phyloP scores from a whole-genome alignment of 1,284 basidiomycete species.

The Lignosus rhinocerotis region DNA sequence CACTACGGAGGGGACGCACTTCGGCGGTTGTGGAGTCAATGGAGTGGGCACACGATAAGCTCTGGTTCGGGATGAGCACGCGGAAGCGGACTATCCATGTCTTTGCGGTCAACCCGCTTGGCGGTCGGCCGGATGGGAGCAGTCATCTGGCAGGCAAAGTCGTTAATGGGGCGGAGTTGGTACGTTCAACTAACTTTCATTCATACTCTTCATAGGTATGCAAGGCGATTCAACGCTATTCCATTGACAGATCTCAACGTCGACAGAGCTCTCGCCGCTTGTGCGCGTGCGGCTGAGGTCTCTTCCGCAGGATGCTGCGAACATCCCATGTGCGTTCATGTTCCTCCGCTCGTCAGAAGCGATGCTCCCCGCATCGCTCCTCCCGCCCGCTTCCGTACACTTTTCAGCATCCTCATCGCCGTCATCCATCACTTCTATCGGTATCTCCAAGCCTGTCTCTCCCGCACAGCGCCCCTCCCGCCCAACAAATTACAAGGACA shows the following conservation, averaged over 20 bases:
- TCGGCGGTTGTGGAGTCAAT: conserved; percentile 60
- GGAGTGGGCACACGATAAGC: conserved; percentile 61
- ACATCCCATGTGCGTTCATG: conserved; percentile 52
- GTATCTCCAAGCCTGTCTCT: conserved; percentile 37
- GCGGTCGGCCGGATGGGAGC: conserved; percentile 63
- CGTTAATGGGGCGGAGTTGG: conserved; percentile 52
- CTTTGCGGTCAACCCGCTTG: conserved; percentile 76
- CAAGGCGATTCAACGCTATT: not conserved
- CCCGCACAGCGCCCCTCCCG: conserved; percentile 35
- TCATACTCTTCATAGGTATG: not conserved
- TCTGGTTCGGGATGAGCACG: conserved; percentile 74
- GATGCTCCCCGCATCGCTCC: conserved; percentile 41
- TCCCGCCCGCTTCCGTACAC: conserved; percentile 37
- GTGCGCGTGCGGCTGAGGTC: conserved; percentile 52
- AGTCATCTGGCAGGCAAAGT: conserved; percentile 66
- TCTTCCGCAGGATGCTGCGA: conserved; percentile 33
- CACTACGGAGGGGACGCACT: conserved; percentile 72
- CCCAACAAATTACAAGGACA: conserved; percentile 56
- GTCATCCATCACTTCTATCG: conserved; percentile 33
- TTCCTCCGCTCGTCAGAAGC: conserved; percentile 48
- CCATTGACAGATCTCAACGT: conserved; percentile 46
- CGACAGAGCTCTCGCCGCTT: conserved; percentile 56
- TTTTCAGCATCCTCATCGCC: conserved; percentile 36
- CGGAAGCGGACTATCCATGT: conserved; percentile 68
- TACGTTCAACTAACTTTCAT: conserved; percentile 31